A percentile compares a stretch with the other conserved stretches of the same genome.
These are phyloP conservation scores for Plenodomus lindquistii DNA, from an alignment of 2,329 filamentous ascomycete species.

Conservation along the genomic window DNA sequence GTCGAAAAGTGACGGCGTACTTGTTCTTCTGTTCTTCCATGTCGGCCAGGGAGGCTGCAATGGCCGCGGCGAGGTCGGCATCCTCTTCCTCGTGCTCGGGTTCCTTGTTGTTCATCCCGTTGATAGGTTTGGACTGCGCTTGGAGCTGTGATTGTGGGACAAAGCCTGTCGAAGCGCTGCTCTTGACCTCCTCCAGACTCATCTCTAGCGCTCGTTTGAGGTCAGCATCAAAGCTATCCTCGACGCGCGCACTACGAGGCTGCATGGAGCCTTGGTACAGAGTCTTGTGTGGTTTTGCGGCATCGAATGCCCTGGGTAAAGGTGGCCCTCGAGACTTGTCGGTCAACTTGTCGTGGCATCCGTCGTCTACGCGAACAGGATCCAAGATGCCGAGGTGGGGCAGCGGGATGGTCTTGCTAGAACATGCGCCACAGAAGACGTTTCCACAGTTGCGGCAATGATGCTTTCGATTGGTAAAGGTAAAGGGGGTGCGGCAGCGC, in stretches of 20 bases:
- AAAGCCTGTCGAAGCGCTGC: constrained; percentile 70
- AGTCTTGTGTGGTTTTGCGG: constrained; percentile 62
- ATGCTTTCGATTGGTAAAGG: constrained; percentile 97
- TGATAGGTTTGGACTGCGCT: constrained; percentile 42
- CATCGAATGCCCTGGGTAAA: constrained; percentile 51
- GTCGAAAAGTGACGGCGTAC: constrained; percentile 81
- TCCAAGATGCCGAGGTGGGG: constrained; percentile 92
- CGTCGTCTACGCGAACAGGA: constrained; percentile 92
- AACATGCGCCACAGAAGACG: constrained; percentile 95
- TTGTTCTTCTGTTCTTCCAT: constrained; percentile 98
- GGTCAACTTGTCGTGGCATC: constrained; percentile 87
- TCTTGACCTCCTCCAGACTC: constrained; percentile 92
- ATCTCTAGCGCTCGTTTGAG: constrained; percentile 91
- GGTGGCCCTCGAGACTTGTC: constrained; percentile 63
- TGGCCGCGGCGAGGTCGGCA: constrained; percentile 89
- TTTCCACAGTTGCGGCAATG: constrained; percentile 98
- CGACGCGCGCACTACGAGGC: constrained; percentile 82
- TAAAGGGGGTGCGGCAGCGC: constrained; percentile 93
- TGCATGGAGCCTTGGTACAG: constrained; percentile 75
- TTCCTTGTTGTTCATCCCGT: constrained; percentile 40
- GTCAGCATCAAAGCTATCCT: constrained; percentile 93
- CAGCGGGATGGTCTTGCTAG: constrained; percentile 81
- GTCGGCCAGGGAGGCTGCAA: constrained; percentile 90
- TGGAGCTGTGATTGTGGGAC: constrained; percentile 64
- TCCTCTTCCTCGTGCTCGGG: constrained; percentile 85